A percentile compares a stretch with the other conserved stretches of the same genome.
phyloP scores from a whole-genome alignment of 169 alveolate species.

The Plasmodium malariae region DNA sequence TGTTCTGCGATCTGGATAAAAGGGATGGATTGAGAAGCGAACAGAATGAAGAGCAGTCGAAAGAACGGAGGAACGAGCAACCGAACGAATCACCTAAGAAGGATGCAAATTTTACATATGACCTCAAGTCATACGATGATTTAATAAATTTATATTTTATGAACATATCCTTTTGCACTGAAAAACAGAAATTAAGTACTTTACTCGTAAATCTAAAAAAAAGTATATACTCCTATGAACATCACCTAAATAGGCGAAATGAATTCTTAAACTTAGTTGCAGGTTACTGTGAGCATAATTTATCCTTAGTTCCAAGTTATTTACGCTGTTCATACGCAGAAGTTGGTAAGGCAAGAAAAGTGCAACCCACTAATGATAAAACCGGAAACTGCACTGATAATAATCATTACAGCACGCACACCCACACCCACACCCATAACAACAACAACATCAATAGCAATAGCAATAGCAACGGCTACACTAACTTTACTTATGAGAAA shows the following conservation, averaged over 20 bases:
- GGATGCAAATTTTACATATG: background rate
- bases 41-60: background rate
- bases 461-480: background rate
- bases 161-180: slow-evolving; percentile 13
- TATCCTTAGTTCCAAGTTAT: background rate
- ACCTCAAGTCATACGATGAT: slow-evolving; percentile 7
- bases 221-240: background rate
- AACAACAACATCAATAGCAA: background rate
- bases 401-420: too few relatives aligned
- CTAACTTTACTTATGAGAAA: background rate
- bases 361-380: too few relatives aligned
- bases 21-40: background rate
- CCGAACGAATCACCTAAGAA: background rate
- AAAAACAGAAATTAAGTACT: background rate
- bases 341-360: background rate
- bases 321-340: background rate
- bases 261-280: background rate
- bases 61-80: background rate
- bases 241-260: background rate
- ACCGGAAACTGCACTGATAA: background rate
- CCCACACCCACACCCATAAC: too few relatives aligned
- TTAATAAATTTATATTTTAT: slow-evolving; percentile 15
- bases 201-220: background rate
- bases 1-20: background rate
- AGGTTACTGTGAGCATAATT: background rate